phyloP scores from a whole-genome alignment of 2,329 filamentous ascomycete species.

The Calonectria henricotiae region DNA sequence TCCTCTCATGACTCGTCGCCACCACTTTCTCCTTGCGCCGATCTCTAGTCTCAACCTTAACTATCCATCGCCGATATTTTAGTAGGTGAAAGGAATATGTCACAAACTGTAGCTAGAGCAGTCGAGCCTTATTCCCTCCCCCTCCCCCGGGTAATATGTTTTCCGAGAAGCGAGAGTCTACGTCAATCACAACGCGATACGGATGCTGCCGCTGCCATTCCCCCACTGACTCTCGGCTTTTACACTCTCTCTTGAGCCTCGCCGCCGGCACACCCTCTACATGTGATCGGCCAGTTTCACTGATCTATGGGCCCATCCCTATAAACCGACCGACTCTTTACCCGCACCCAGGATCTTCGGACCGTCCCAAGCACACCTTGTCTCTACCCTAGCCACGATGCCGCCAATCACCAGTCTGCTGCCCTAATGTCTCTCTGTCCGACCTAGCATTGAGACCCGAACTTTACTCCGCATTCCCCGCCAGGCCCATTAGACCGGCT shows the following conservation, averaged over 20 bases:
- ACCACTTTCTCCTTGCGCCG: slow-evolving; percentile 17
- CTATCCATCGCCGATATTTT: slow-evolving; percentile 16
- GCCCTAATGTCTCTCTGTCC: slow-evolving; percentile 18
- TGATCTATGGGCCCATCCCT: slow-evolving; percentile 33
- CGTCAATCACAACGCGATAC: slow-evolving; percentile 20
- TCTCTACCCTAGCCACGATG: slow-evolving; percentile 50
- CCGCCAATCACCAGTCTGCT: slow-evolving; percentile 43
- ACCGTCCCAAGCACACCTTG: slow-evolving; percentile 48
- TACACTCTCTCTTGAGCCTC: slow-evolving; percentile 3
- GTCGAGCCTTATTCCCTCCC: not conserved
- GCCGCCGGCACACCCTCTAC: slow-evolving; percentile 28
- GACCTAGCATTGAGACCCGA: slow-evolving; percentile 17
- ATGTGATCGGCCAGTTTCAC: slow-evolving; percentile 33
- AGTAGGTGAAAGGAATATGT: not conserved
- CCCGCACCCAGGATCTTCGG: slow-evolving; percentile 50
- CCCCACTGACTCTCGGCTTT: slow-evolving; percentile 22
- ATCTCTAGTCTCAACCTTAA: slow-evolving; percentile 24
- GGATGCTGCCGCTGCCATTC: slow-evolving; percentile 25
- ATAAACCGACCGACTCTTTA: slow-evolving; percentile 34
- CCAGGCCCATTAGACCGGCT: slow-evolving; percentile 25
- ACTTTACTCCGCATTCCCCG: slow-evolving; percentile 32
- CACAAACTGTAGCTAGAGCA: not conserved
- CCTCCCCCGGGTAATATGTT: not conserved
- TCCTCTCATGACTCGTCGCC: slow-evolving; percentile 20
- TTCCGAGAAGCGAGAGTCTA: slow-evolving; percentile 19